phyloP scores from a whole-genome alignment of 1,284 basidiomycete genomes.

The Xanthoconium separans region DNA sequence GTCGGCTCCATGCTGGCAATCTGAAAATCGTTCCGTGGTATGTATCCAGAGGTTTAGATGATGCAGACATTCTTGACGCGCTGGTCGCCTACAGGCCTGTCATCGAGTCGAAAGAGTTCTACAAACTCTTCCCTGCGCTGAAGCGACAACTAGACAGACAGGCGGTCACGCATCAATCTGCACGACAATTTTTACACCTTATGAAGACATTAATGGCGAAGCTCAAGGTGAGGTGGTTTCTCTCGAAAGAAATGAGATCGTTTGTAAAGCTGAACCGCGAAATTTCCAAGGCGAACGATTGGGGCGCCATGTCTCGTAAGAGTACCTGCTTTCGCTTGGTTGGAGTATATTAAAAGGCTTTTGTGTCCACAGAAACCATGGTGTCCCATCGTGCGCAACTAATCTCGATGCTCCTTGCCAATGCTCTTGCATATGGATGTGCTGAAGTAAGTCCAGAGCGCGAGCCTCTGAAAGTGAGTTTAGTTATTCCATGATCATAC shows the following conservation, averaged over 20 bases:
- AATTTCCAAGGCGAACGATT: conserved; percentile 56
- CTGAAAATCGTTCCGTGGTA: conserved; percentile 56
- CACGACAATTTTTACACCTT: conserved; percentile 53
- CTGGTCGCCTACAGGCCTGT: conserved; percentile 44
- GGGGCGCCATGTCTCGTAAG: conserved; percentile 61
- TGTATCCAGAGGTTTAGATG: too few relatives aligned
- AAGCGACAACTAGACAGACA: conserved; percentile 50
- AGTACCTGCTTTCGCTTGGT: background rate
- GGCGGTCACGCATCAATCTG: conserved; percentile 45
- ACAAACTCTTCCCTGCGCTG: conserved; percentile 47
- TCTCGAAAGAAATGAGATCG: too few relatives aligned
- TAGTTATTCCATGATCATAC: fast-evolving
- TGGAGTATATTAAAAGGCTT: background rate
- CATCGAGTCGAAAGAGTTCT: conserved; percentile 60
- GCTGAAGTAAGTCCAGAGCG: conserved; percentile 44
- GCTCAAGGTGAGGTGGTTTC: conserved; percentile 44
- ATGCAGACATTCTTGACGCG: too few relatives aligned
- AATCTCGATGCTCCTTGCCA: conserved; percentile 40
- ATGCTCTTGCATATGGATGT: conserved; percentile 47
- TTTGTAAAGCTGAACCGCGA: too few relatives aligned
- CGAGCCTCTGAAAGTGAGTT: conserved; percentile 49
- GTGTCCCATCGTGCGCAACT: conserved; percentile 51
- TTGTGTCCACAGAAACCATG: conserved; percentile 49
- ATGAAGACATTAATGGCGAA: conserved; percentile 69
- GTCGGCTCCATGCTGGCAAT: conserved; percentile 51